These are phyloP conservation scores for Cavenderia fasciculata DNA, from an alignment of 78 protist species.

Conservation along the genomic window DNA sequence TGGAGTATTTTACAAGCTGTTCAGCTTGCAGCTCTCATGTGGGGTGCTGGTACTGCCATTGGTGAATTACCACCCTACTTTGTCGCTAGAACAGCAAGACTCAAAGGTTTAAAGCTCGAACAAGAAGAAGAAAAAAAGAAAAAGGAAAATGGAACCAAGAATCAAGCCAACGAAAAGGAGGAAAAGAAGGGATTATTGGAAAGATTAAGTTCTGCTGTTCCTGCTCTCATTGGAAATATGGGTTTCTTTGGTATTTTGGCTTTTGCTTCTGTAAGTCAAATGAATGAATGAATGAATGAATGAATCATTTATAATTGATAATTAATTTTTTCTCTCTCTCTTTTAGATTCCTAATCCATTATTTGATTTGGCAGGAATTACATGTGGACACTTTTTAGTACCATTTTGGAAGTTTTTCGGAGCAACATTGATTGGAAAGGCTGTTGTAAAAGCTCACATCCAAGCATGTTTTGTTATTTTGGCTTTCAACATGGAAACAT, in stretches of 20 bases:
- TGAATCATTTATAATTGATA: neutral
- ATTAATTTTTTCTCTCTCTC: neutral
- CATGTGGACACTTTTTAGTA: constrained; percentile 86
- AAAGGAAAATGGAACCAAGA: neutral
- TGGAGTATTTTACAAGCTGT: constrained; percentile 41
- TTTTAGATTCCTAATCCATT: constrained; percentile 87
- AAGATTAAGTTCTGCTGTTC: constrained; percentile 34
- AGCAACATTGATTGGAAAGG: constrained; percentile 90
- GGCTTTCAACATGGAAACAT: constrained; percentile 37
- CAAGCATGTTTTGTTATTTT: constrained; percentile 83
- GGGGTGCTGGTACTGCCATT: constrained; percentile 94
- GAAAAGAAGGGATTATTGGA: constrained; percentile 42
- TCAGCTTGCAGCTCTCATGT: constrained; percentile 76
- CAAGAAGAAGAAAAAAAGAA: constrained; percentile 23
- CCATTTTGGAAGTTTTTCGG: constrained; percentile 92
- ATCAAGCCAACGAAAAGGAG: neutral
- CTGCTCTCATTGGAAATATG: constrained; percentile 61
- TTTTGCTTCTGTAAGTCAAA: constrained; percentile 80
- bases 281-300: neutral
- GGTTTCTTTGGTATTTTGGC: constrained; percentile 89
- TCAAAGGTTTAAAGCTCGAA: constrained; percentile 59
- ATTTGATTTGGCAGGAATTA: constrained; percentile 90
- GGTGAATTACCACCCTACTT: constrained; percentile 94
- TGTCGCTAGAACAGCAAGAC: constrained; percentile 78
- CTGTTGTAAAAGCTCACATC: constrained; percentile 83